These are phyloP conservation scores for Neotropicomus parvogracilis DNA, from an alignment of 1,284 basidiomycete species.

Conservation along the genomic window DNA sequence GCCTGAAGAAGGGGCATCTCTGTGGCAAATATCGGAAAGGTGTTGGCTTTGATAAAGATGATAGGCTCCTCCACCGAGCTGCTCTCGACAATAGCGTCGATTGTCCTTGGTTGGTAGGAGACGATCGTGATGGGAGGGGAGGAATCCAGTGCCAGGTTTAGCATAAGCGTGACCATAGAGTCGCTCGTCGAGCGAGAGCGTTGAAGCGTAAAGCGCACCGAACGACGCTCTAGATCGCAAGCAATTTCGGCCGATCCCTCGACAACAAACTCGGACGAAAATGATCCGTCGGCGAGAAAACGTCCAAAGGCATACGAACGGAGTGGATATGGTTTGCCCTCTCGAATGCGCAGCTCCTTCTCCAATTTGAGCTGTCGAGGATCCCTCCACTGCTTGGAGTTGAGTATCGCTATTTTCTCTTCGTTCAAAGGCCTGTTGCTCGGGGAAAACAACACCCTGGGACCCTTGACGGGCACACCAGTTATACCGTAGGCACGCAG, in stretches of 20 bases:
- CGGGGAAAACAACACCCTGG: constrained; percentile 17
- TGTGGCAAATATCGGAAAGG: constrained; percentile 24
- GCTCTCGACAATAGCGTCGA: constrained; percentile 19
- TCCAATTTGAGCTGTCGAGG: constrained; percentile 28
- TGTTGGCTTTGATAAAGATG: constrained; percentile 26
- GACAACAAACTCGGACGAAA: constrained; percentile 35
- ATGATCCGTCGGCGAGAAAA: constrained; percentile 34
- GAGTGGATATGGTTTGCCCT: constrained; percentile 26
- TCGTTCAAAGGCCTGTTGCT: constrained; percentile 23
- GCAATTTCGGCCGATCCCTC: constrained; percentile 30
- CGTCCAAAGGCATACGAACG: constrained; percentile 35
- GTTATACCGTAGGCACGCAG: constrained; percentile 26
- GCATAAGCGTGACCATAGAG: constrained; percentile 1
- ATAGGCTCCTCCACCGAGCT: constrained; percentile 6
- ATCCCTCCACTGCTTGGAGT: constrained; percentile 31
- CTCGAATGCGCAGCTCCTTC: constrained; percentile 22
- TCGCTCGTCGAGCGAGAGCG: not conserved
- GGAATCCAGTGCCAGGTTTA: not conserved
- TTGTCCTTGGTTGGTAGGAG: constrained; percentile 13
- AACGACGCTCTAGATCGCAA: constrained; percentile 32
- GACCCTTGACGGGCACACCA: constrained; percentile 29
- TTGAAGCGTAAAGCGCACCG: constrained; percentile 30
- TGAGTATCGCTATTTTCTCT: constrained; percentile 25
- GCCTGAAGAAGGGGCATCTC: not conserved
- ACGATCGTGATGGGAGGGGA: constrained; percentile 2